These are phyloP conservation scores for Sarocladium strictum DNA, from an alignment of 2,329 filamentous ascomycete species.

Conservation along the genomic window DNA sequence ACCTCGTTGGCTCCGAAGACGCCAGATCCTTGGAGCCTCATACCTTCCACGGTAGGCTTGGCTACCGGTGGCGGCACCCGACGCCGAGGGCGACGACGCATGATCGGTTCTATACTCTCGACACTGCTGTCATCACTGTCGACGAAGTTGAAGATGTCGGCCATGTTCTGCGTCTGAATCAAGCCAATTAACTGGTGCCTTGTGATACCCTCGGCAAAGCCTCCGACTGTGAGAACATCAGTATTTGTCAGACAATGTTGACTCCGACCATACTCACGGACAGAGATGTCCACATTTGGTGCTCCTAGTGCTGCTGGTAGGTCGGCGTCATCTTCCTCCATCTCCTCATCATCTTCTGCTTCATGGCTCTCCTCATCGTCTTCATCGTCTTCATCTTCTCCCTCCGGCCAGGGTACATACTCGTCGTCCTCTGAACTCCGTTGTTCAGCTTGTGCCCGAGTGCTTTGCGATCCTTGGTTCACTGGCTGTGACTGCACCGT, in stretches of 20 bases:
- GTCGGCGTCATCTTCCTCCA: constrained; percentile 13
- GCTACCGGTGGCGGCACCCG: background rate
- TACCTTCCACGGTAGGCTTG: constrained; percentile 41
- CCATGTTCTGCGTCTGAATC: background rate
- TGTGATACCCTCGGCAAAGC: background rate
- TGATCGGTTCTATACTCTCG: background rate
- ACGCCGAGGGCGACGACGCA: background rate
- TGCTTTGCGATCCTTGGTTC: no score
- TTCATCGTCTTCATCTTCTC: constrained; percentile 12
- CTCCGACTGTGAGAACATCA: background rate
- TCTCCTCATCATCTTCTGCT: background rate
- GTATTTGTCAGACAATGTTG: background rate
- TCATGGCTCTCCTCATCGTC: constrained; percentile 10
- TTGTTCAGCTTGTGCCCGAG: no score
- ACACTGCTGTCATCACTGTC: background rate
- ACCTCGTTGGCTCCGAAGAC: constrained; percentile 65
- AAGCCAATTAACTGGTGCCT: background rate
- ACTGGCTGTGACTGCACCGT: no score
- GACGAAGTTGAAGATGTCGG: background rate
- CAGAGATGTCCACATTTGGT: constrained; percentile 12
- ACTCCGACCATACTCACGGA: constrained; percentile 17
- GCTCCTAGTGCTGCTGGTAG: no score
- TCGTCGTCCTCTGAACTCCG: background rate
- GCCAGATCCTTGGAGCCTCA: constrained; percentile 74
- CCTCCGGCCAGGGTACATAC: background rate